These are phyloP conservation scores for Sphaerulina populicola DNA, from an alignment of 2,329 filamentous ascomycete genomes.

Conservation along the genomic window DNA sequence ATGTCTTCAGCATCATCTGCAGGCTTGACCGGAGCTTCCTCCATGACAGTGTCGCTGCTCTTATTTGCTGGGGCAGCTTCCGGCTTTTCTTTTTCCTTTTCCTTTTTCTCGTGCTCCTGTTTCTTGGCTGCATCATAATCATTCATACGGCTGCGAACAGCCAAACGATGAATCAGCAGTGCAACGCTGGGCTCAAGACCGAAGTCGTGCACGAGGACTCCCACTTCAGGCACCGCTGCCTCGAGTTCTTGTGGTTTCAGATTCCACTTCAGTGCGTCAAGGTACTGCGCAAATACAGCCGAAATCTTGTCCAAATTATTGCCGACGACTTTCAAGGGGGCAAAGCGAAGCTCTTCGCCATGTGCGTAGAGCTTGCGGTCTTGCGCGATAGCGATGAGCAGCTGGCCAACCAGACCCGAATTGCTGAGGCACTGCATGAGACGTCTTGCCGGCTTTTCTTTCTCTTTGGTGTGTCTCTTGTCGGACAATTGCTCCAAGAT, in stretches of 20 bases:
- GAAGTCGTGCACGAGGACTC: constrained; percentile 65
- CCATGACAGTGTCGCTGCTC: constrained; percentile 29
- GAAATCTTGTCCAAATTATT: constrained; percentile 87
- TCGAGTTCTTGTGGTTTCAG: constrained; percentile 70
- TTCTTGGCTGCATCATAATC: constrained; percentile 35
- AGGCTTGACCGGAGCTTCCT: constrained; percentile 24
- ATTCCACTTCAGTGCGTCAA: constrained; percentile 79
- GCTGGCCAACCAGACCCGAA: constrained; percentile 66
- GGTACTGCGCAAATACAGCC: constrained; percentile 73
- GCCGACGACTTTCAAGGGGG: constrained; percentile 80
- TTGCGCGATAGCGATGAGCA: constrained; percentile 85
- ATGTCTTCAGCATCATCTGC: constrained; percentile 13
- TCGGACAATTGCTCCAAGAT: constrained; percentile 75
- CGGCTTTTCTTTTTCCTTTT: constrained; percentile 16
- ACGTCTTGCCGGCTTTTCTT: constrained; percentile 58
- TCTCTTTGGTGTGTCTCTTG: constrained; percentile 58
- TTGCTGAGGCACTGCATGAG: constrained; percentile 72
- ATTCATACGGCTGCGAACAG: constrained; percentile 58
- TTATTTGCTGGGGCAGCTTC: constrained; percentile 6
- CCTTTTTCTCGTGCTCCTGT: constrained; percentile 28
- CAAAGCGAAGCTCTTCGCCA: constrained; percentile 59
- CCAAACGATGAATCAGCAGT: constrained; percentile 72
- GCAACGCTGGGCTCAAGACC: constrained; percentile 72
- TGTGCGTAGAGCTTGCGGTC: constrained; percentile 82
- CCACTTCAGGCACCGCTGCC: constrained; percentile 63